Conservation (phyloP, 2,329 filamentous ascomycete genomes). For the Pseudocercospora fuligena region DNA sequence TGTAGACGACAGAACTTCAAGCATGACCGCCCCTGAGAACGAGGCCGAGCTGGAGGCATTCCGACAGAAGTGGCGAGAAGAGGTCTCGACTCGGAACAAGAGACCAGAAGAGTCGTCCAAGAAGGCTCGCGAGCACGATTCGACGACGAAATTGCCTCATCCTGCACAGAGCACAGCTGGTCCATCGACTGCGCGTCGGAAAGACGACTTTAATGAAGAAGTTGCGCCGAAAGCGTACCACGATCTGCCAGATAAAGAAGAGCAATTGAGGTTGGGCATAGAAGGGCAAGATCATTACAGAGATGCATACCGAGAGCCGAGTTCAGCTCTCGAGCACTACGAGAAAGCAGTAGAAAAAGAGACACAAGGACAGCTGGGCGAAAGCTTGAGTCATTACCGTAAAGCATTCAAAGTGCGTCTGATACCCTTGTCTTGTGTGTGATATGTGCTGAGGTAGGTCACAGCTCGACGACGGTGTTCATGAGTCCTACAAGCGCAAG, state of each 20-base stretch:
- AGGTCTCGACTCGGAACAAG: constrained; percentile 65
- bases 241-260: constrained; percentile 53
- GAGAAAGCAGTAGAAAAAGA: constrained; percentile 91
- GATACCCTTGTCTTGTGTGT: constrained; percentile 6
- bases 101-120: constrained; percentile 23
- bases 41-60: constrained; percentile 81
- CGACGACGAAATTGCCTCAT: not conserved
- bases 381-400: constrained; percentile 85
- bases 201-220: constrained; percentile 44
- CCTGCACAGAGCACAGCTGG: constrained; percentile 22
- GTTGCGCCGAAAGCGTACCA: constrained; percentile 49
- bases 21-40: constrained; percentile 35
- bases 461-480: constrained; percentile 81
- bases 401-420: constrained; percentile 78
- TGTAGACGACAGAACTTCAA: constrained; percentile 10
- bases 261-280: constrained; percentile 46
- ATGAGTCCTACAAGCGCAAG: constrained; percentile 74
- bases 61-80: constrained; percentile 82
- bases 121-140: constrained; percentile 15
- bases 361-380: constrained; percentile 79
- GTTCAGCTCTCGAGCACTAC: constrained; percentile 87
- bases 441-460: constrained; percentile 39
- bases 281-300: constrained; percentile 47
- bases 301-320: constrained; percentile 57
- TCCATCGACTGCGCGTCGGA: constrained; percentile 38